Conservation (phyloP, 495 filamentous ascomycete species). For the Staphylotrichum longicolle region DNA sequence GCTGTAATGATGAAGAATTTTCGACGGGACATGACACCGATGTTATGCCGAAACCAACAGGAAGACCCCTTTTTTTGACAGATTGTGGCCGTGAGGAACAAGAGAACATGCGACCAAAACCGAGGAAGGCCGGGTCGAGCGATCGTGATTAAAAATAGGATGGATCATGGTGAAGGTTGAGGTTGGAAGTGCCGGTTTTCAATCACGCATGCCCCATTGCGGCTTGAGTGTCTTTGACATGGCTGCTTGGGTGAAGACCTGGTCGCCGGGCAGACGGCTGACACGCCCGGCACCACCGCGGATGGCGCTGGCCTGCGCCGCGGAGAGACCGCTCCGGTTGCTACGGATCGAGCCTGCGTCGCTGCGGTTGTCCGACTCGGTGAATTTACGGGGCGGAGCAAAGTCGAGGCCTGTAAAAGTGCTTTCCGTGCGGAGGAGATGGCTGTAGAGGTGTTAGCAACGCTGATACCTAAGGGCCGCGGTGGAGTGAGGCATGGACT, state of each 20-base stretch:
- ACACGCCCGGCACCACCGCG: slow-evolving; percentile 87
- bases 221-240: slow-evolving; percentile 70
- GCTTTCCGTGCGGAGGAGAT: slow-evolving; percentile 82
- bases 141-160: slow-evolving; percentile 9
- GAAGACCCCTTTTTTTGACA: not conserved
- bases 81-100: not conserved
- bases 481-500: slow-evolving; percentile 43
- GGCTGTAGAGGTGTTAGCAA: slow-evolving; percentile 47
- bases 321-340: slow-evolving; percentile 75
- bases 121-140: not conserved
- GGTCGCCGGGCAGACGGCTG: slow-evolving; percentile 76
- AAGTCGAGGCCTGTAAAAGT: slow-evolving; percentile 92
- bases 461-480: not conserved
- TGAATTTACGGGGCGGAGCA: slow-evolving; percentile 86
- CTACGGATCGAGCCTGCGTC: slow-evolving; percentile 90
- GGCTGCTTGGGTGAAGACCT: slow-evolving; percentile 78
- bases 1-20: slow-evolving; percentile 1
- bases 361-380: slow-evolving; percentile 63
- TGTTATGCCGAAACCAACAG: not conserved
- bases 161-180: not conserved
- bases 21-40: slow-evolving; percentile 14
- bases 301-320: slow-evolving; percentile 68
- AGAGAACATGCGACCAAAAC: slow-evolving; percentile 3
- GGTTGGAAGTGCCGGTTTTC: slow-evolving; percentile 8
- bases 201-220: slow-evolving; percentile 65